A percentile compares a stretch with the other conserved stretches of the same genome.
Evolutionary conservation across 805 yeast genomes (phyloP).

Genomic region (Yamadazyma laniorum): DNA sequence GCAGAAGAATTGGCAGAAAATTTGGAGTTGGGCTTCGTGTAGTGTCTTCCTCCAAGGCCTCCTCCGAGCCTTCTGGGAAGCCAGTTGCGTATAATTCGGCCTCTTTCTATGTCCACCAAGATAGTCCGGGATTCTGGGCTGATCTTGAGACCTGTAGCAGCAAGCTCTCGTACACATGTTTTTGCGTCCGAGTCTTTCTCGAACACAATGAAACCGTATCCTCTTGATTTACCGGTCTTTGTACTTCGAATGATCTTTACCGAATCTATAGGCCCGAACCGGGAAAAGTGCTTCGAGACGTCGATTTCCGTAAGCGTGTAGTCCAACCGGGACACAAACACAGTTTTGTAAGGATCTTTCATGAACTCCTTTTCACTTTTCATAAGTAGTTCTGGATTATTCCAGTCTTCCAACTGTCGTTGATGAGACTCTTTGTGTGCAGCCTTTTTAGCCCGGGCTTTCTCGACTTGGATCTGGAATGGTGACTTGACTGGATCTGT

Average conservation of each 20-base stretch:
- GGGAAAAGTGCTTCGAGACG: constrained; percentile 56
- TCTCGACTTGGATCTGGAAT: constrained; percentile 5
- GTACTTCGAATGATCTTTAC: constrained; percentile 36
- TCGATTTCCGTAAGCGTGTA: constrained; percentile 67
- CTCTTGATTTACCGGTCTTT: constrained; percentile 54
- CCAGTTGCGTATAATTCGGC: constrained; percentile 65
- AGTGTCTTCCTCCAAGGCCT: constrained; percentile 85
- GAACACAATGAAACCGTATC: constrained; percentile 82
- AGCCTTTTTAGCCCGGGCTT: neutral
- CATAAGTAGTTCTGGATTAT: constrained; percentile 29
- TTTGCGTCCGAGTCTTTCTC: constrained; percentile 58
- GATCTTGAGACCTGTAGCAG: constrained; percentile 40
- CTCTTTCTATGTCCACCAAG: constrained; percentile 72
- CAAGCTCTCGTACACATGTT: constrained; percentile 58
- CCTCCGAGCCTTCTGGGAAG: constrained; percentile 81
- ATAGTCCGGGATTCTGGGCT: constrained; percentile 39
- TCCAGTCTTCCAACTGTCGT: constrained; percentile 33
- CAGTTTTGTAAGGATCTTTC: constrained; percentile 71
- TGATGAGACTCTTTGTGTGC: constrained; percentile 14
- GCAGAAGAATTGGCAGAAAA: constrained; percentile 30
- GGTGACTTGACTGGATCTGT: neutral
- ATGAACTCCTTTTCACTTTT: constrained; percentile 27
- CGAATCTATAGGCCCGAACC: constrained; percentile 69
- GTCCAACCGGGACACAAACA: constrained; percentile 73
- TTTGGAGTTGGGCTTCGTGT: constrained; percentile 37